A percentile compares a stretch with the other conserved stretches of the same genome.
Conservation (phyloP, 768 basidiomycete species). For the Lentinus brumalis region DNA sequence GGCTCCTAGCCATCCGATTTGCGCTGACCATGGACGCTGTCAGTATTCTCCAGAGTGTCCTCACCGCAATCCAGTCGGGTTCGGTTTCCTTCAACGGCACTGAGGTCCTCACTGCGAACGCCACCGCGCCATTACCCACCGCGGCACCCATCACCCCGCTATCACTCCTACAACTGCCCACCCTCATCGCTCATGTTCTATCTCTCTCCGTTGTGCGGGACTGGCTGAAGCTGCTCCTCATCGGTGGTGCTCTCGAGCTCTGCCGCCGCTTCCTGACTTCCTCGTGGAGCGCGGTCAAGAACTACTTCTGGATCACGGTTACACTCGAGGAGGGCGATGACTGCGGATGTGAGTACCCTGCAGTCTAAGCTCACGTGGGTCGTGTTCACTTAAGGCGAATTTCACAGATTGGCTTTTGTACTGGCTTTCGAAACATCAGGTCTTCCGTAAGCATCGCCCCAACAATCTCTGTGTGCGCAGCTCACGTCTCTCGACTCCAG, state of each 20-base stretch:
- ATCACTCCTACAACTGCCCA: slow-evolving; percentile 3
- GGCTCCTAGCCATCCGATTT: neutral
- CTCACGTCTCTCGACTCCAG: neutral
- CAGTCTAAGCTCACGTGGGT: neutral
- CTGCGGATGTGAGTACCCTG: slow-evolving; percentile 50
- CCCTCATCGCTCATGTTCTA: slow-evolving; percentile 44
- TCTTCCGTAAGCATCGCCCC: slow-evolving; percentile 12
- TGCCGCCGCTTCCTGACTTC: slow-evolving; percentile 49
- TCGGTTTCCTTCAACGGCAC: slow-evolving; percentile 6
- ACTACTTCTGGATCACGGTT: slow-evolving; percentile 65
- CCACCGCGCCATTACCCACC: neutral
- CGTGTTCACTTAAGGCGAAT: neutral
- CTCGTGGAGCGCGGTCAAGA: slow-evolving; percentile 46
- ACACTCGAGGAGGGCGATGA: slow-evolving; percentile 59
- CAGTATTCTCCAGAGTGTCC: slow-evolving; percentile 15
- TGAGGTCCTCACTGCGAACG: neutral
- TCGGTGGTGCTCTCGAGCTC: slow-evolving; percentile 65
- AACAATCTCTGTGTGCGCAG: neutral
- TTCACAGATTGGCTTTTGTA: slow-evolving; percentile 66
- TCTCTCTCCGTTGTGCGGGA: slow-evolving; percentile 62
- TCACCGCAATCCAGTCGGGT: slow-evolving; percentile 16
- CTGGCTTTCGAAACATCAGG: slow-evolving; percentile 62
- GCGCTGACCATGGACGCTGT: slow-evolving; percentile 8
- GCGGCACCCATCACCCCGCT: slow-evolving; percentile 6
- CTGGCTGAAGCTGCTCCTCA: slow-evolving; percentile 63